phyloP scores from a whole-genome alignment of 2,329 filamentous ascomycete genomes.

The Triangularia setosa region DNA sequence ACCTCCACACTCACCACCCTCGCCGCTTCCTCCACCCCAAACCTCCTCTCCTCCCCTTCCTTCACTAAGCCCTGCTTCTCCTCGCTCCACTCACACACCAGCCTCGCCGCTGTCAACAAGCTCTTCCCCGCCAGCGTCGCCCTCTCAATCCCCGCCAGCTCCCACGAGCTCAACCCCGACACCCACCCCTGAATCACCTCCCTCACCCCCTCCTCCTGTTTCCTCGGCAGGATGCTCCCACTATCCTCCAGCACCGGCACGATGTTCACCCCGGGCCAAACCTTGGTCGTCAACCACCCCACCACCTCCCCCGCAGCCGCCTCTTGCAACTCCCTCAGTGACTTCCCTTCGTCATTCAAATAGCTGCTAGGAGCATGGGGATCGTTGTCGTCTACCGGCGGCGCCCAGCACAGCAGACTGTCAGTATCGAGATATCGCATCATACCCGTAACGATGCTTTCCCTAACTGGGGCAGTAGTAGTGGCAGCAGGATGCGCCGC shows the following conservation, averaged over 20 bases:
- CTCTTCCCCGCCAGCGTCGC: conserved; percentile 84
- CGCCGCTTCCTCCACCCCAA: conserved; percentile 75
- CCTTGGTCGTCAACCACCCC: conserved; percentile 61
- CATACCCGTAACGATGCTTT: conserved; percentile 61
- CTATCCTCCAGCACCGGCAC: conserved; percentile 65
- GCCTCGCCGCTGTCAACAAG: conserved; percentile 68
- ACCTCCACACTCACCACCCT: conserved; percentile 75
- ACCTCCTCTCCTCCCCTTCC: conserved; percentile 35
- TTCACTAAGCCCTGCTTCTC: conserved; percentile 39
- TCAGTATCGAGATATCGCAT: conserved; percentile 91
- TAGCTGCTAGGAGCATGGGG: conserved; percentile 35
- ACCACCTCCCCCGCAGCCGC: conserved; percentile 67
- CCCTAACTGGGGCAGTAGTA: conserved; percentile 45
- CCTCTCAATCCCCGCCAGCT: conserved; percentile 82
- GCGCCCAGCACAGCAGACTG: conserved; percentile 84
- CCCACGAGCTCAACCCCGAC: conserved; percentile 65
- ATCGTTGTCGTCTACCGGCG: conserved; percentile 48
- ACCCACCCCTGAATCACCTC: conserved; percentile 79
- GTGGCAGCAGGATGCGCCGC: conserved; percentile 46
- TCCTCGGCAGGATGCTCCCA: conserved; percentile 68
- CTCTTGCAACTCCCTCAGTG: conserved; percentile 69
- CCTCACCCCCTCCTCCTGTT: conserved; percentile 70
- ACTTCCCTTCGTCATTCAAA: conserved; percentile 48
- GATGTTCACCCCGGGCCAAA: conserved; percentile 83
- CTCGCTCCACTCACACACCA: conserved; percentile 86